Evolutionary conservation across 2,329 filamentous ascomycete species (phyloP).

Genomic region (Xylaria sp.): DNA sequence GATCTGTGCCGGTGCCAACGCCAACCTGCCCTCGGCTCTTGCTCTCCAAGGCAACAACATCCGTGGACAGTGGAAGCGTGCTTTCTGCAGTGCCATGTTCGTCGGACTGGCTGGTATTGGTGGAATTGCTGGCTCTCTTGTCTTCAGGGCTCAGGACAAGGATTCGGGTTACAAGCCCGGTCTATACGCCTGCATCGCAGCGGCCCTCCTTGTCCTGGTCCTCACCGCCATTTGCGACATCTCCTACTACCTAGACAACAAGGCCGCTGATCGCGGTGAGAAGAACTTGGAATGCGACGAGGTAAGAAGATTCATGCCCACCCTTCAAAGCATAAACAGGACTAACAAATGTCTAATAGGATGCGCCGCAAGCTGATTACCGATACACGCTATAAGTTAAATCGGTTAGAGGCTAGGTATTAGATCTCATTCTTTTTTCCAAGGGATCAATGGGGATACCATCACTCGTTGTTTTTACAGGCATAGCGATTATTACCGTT

Average conservation of each 20-base stretch:
- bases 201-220: conserved; percentile 58
- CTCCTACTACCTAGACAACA: conserved; percentile 58
- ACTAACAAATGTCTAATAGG: conserved; percentile 43
- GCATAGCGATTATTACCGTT: conserved; percentile 28
- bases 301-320: conserved; percentile 53
- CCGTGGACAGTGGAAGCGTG: conserved; percentile 88
- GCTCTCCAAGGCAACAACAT: conserved; percentile 90
- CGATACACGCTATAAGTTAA: conserved; percentile 53
- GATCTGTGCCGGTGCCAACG: conserved; percentile 77
- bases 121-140: conserved; percentile 78
- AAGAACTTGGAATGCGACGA: conserved; percentile 62
- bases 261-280: conserved; percentile 64
- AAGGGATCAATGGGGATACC: not conserved
- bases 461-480: conserved; percentile 30
- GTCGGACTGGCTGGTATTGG: conserved; percentile 82
- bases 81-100: conserved; percentile 79
- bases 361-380: conserved; percentile 54
- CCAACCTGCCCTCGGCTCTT: conserved; percentile 79
- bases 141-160: conserved; percentile 71
- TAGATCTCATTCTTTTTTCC: not conserved
- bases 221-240: conserved; percentile 57
- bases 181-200: conserved; percentile 66
- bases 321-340: not conserved
- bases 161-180: conserved; percentile 65
- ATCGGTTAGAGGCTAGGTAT: not conserved